These are phyloP conservation scores for Solanum hybrid DNA, from an alignment of 305 asterid genomes.

Conservation along the genomic window DNA sequence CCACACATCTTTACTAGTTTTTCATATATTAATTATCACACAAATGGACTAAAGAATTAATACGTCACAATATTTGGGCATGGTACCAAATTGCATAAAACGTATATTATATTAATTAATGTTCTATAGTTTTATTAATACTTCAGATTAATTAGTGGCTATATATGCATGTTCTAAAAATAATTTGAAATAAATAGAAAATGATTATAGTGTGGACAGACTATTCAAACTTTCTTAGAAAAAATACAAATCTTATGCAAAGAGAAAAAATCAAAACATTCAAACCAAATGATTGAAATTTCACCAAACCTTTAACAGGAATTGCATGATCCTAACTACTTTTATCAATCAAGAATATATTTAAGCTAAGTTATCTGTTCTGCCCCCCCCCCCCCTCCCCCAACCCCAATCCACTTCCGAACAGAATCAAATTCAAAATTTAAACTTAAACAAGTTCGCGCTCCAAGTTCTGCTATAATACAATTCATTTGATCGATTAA, in stretches of 20 bases:
- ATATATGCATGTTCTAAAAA: neutral
- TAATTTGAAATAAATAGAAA: neutral
- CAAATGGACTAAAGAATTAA: neutral
- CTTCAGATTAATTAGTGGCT: neutral
- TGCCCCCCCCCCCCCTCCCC: no score
- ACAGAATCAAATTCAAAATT: neutral
- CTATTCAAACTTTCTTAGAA: constrained; percentile 9
- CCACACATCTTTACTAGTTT: neutral
- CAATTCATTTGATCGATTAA: neutral
- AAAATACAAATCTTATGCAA: constrained; percentile 31
- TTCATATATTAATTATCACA: neutral
- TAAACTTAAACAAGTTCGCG: neutral
- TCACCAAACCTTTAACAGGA: constrained; percentile 45
- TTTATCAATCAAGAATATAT: neutral
- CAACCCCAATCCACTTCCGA: neutral
- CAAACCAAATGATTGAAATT: constrained; percentile 42
- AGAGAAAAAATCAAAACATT: constrained; percentile 12
- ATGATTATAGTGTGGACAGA: constrained; percentile 1
- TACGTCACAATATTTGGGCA: neutral
- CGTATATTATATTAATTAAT: neutral
- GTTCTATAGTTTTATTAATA: neutral
- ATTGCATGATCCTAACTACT: constrained; percentile 32
- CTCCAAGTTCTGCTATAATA: no score
- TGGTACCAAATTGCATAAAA: neutral
- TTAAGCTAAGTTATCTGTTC: neutral